Evolutionary conservation across 345 rosid genomes (phyloP).

Genomic region (Mangifera indica): DNA sequence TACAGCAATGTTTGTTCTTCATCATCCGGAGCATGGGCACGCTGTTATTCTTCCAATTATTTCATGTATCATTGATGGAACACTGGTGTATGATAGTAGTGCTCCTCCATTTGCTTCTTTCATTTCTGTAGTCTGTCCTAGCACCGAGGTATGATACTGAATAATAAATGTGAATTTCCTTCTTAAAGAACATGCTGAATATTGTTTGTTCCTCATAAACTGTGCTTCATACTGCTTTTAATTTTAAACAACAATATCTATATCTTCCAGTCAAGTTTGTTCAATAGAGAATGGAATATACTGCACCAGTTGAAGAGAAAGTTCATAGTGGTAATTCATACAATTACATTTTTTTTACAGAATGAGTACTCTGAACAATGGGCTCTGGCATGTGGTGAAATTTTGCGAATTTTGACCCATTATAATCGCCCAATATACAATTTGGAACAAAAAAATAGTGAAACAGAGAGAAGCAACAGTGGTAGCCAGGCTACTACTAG

Average conservation of each 20-base stretch:
- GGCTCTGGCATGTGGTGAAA: conserved; percentile 98
- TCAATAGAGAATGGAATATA: background rate
- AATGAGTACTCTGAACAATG: conserved; percentile 95
- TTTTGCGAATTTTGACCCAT: conserved; percentile 90
- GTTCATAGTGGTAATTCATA: background rate
- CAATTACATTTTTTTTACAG: conserved; percentile 40
- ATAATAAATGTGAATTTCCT: conserved; percentile 4
- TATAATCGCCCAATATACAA: conserved; percentile 96
- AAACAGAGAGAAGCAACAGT: conserved; percentile 48
- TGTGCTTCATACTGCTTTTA: background rate
- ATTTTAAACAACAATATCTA: too few relatives aligned
- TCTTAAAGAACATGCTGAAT: background rate
- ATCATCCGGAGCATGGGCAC: conserved; percentile 97
- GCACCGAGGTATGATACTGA: conserved; percentile 56
- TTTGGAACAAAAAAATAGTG: conserved; percentile 55
- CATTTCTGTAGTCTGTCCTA: conserved; percentile 84
- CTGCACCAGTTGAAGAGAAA: background rate
- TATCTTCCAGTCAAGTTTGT: background rate
- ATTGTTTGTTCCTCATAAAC: background rate
- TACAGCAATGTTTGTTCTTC: conserved; percentile 94
- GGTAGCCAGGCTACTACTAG: conserved; percentile 46
- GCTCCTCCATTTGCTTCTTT: conserved; percentile 90
- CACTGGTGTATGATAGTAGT: conserved; percentile 70
- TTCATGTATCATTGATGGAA: conserved; percentile 85
- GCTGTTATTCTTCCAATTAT: conserved; percentile 94